Conservation (phyloP, 371 early-diverging fungal genomes). For the Mortierella sp. region DNA sequence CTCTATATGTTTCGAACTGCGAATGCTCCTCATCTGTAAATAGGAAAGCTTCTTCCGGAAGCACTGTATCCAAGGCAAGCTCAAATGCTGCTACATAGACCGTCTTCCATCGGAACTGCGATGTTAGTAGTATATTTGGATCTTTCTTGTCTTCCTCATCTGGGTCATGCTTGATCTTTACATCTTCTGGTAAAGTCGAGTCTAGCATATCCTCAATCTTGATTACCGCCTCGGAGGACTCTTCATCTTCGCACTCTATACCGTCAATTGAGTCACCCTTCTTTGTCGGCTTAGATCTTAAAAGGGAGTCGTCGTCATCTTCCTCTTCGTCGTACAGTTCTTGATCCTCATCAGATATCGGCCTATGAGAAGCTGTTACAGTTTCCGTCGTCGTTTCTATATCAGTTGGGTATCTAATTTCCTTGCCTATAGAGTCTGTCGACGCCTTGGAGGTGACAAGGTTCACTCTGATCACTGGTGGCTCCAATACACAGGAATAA, state of each 20-base stretch:
- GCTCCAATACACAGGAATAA: conserved; percentile 9
- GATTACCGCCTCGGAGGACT: background rate
- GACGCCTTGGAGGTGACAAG: conserved; percentile 8
- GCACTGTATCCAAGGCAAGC: conserved; percentile 66
- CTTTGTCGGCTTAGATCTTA: background rate
- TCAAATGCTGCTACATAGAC: conserved; percentile 71
- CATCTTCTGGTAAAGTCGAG: background rate
- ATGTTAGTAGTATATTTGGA: conserved; percentile 16
- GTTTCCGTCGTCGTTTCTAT: background rate
- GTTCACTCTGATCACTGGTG: conserved; percentile 37
- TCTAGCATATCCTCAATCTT: conserved; percentile 12
- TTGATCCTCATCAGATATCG: background rate
- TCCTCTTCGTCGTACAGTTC: conserved; percentile 5
- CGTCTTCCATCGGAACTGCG: conserved; percentile 51
- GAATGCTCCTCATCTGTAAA: conserved; percentile 64
- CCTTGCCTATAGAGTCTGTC: background rate
- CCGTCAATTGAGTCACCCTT: background rate
- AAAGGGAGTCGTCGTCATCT: conserved; percentile 7
- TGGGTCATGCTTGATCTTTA: conserved; percentile 7
- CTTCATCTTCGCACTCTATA: conserved; percentile 18
- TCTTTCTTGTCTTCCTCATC: conserved; percentile 3
- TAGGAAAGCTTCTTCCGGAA: conserved; percentile 65
- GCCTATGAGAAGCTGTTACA: background rate
- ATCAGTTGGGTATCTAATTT: background rate
- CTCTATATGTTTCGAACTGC: conserved; percentile 57